phyloP scores from a whole-genome alignment of 305 asterid genomes.

The Fraxinus paxiana region DNA sequence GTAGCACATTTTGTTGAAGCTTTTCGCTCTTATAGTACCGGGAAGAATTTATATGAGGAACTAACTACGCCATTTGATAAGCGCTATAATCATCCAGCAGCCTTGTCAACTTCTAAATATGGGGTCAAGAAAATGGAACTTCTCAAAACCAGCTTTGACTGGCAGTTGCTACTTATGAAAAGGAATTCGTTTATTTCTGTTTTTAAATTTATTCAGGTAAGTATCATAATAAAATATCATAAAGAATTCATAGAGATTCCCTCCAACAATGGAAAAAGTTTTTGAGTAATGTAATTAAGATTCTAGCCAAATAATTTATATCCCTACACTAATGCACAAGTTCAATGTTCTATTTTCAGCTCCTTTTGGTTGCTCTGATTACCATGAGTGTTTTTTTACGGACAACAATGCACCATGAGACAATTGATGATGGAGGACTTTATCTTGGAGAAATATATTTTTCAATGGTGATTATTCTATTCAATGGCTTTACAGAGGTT shows the following conservation, averaged over 20 bases:
- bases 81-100: constrained; percentile 86
- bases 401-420: constrained; percentile 71
- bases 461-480: constrained; percentile 81
- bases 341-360: constrained; percentile 48
- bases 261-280: constrained; percentile 1
- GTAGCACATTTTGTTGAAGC: constrained; percentile 68
- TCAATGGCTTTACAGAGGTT: constrained; percentile 94
- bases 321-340: constrained; percentile 18
- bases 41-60: constrained; percentile 60
- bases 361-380: constrained; percentile 77
- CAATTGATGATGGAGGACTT: constrained; percentile 82
- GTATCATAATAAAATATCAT: constrained; percentile 10
- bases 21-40: constrained; percentile 52
- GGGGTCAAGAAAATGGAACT: constrained; percentile 73
- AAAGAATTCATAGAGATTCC: not conserved
- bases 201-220: constrained; percentile 89
- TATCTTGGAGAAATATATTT: constrained; percentile 80
- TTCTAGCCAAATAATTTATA: constrained; percentile 5
- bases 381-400: constrained; percentile 95
- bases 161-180: constrained; percentile 88
- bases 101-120: constrained; percentile 66
- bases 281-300: not conserved
- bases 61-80: constrained; percentile 62
- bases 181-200: constrained; percentile 78
- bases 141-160: constrained; percentile 64